phyloP scores from a whole-genome alignment of 2,329 filamentous ascomycete species.

The Knufia petricola region DNA sequence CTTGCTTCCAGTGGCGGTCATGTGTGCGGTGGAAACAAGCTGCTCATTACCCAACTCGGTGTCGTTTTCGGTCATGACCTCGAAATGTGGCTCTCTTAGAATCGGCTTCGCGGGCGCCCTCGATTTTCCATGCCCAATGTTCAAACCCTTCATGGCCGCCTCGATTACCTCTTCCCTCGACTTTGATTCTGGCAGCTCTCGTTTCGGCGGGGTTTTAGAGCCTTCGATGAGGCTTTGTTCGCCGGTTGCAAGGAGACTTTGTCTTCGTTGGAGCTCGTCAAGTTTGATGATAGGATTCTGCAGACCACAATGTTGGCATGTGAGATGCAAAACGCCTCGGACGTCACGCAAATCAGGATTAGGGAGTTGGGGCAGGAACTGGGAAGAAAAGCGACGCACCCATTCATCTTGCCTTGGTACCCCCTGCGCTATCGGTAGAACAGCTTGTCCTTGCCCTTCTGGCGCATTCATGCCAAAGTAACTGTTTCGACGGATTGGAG shows the following conservation, averaged over 20 bases:
- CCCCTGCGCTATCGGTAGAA: constrained; percentile 66
- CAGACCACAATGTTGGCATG: constrained; percentile 31
- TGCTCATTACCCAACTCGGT: background rate
- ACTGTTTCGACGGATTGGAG: constrained; percentile 59
- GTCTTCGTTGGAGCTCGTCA: constrained; percentile 58
- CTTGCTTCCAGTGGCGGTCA: constrained; percentile 5
- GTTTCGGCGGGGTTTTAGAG: constrained; percentile 18
- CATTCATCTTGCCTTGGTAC: constrained; percentile 83
- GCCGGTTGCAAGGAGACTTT: constrained; percentile 48
- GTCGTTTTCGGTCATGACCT: constrained; percentile 6
- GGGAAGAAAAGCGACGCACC: constrained; percentile 59
- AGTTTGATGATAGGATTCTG: constrained; percentile 63
- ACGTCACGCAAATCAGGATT: constrained; percentile 14
- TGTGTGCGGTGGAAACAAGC: background rate
- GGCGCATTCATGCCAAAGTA: constrained; percentile 50
- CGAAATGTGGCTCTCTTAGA: constrained; percentile 21
- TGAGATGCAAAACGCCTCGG: constrained; percentile 24
- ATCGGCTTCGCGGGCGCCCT: constrained; percentile 21
- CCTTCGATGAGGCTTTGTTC: constrained; percentile 6
- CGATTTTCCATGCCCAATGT: constrained; percentile 12
- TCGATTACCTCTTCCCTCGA: constrained; percentile 16
- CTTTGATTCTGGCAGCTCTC: constrained; percentile 23
- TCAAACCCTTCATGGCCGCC: constrained; percentile 14
- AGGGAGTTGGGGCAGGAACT: constrained; percentile 13
- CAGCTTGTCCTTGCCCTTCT: constrained; percentile 46